Conservation (phyloP, 495 filamentous ascomycete genomes). For the Letharia lupina region DNA sequence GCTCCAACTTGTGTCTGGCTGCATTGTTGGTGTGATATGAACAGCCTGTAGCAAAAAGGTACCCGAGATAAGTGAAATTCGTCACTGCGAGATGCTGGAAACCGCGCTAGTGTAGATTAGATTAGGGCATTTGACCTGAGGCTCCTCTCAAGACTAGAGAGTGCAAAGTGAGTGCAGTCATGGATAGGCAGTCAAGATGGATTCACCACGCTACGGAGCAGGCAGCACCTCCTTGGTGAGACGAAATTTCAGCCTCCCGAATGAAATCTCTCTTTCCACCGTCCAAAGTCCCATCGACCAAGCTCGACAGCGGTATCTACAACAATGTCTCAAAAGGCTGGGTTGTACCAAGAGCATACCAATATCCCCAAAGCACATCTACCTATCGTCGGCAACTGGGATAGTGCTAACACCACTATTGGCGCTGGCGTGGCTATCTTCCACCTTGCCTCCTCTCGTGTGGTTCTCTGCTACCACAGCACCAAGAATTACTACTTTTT, state of each 20-base stretch:
- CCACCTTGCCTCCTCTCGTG: constrained; percentile 35
- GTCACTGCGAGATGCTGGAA: background rate
- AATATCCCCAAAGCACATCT: constrained; percentile 6
- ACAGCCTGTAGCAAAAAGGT: too few species aligned
- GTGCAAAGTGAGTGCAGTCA: background rate
- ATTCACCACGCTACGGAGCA: background rate
- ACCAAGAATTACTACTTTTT: constrained; percentile 38
- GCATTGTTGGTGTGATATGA: too few species aligned
- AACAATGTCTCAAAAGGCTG: background rate
- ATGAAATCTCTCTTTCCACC: constrained; percentile 16
- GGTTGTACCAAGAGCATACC: background rate
- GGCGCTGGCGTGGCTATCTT: constrained; percentile 42
- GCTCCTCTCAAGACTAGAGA: background rate
- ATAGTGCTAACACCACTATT: constrained; percentile 24
- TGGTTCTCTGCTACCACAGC: constrained; percentile 39
- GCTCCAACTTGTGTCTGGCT: background rate
- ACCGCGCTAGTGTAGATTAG: background rate
- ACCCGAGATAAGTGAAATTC: too few species aligned
- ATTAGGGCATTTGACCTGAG: background rate
- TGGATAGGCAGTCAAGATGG: background rate
- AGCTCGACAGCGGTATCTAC: background rate
- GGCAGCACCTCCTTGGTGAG: background rate
- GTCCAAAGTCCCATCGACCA: background rate
- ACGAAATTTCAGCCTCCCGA: background rate
- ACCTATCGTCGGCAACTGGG: constrained; percentile 19